phyloP scores from a whole-genome alignment of 1,284 basidiomycete genomes.

The Puccinia novopanici region DNA sequence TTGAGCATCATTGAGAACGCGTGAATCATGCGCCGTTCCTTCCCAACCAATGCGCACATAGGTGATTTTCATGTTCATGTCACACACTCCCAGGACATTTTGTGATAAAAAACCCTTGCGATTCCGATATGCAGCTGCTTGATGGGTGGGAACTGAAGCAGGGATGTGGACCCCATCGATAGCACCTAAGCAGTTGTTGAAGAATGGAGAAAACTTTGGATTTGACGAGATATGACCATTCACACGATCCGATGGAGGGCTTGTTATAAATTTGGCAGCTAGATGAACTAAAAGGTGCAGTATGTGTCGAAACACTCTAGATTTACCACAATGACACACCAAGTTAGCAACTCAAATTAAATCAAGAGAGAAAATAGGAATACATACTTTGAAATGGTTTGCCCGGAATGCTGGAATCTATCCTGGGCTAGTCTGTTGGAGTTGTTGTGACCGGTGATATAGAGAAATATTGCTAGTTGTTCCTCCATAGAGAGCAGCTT shows the following conservation, averaged over 20 bases:
- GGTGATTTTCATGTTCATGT: neutral
- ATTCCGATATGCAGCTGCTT: conserved; percentile 9
- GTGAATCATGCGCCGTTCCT: neutral
- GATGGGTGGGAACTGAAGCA: neutral
- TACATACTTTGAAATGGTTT: neutral
- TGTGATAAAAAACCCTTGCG: too few species aligned
- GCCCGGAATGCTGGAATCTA: too few species aligned
- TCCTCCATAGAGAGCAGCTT: too few species aligned
- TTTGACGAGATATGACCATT: neutral
- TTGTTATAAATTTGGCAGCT: neutral
- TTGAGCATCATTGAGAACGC: neutral
- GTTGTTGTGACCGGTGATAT: conserved; percentile 13
- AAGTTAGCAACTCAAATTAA: neutral
- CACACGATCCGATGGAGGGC: neutral
- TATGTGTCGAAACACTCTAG: neutral
- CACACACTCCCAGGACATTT: neutral
- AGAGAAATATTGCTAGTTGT: neutral
- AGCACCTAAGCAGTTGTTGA: conserved; percentile 1
- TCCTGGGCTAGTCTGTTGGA: neutral
- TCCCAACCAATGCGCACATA: neutral
- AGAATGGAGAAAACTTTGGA: too few species aligned
- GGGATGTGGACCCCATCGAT: conserved; percentile 14
- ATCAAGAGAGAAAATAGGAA: neutral
- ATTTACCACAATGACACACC: neutral
- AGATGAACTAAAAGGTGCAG: neutral